These are phyloP conservation scores for Zarea fungicola DNA, from an alignment of 2,329 filamentous ascomycete genomes.

Conservation along the genomic window DNA sequence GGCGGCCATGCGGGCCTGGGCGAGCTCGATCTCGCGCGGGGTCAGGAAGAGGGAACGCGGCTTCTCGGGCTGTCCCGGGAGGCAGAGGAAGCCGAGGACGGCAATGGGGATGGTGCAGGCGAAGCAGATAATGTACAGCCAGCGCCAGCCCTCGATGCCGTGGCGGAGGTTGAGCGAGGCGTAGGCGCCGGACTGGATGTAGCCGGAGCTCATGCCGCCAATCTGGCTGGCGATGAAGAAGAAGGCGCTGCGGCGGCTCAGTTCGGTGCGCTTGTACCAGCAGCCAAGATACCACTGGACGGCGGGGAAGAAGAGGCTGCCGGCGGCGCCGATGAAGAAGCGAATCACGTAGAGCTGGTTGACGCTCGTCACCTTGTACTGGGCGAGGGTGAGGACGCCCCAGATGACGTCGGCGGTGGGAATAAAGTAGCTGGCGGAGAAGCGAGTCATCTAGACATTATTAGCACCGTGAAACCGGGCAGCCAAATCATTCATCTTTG, in stretches of 20 bases:
- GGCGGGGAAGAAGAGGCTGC: slow-evolving; percentile 28
- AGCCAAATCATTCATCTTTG: too few relatives aligned
- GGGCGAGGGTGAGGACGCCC: slow-evolving; percentile 20
- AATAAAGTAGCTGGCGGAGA: slow-evolving; percentile 20
- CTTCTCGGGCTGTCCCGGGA: slow-evolving; percentile 27
- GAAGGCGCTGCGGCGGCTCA: slow-evolving; percentile 32
- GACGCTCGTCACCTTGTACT: slow-evolving; percentile 24
- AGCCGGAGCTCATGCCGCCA: slow-evolving; percentile 39
- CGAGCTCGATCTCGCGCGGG: slow-evolving; percentile 22
- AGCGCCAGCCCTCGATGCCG: slow-evolving; percentile 38
- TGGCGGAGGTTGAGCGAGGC: slow-evolving; percentile 30
- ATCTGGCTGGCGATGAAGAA: slow-evolving; percentile 38
- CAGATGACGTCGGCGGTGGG: slow-evolving; percentile 28
- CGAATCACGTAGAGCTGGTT: slow-evolving; percentile 31
- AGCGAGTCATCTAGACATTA: slow-evolving; percentile 23
- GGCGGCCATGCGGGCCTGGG: slow-evolving; percentile 25
- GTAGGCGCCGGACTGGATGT: slow-evolving; percentile 36
- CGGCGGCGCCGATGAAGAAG: slow-evolving; percentile 36
- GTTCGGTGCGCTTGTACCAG: slow-evolving; percentile 38
- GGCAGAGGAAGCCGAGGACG: slow-evolving; percentile 25
- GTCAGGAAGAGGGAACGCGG: slow-evolving; percentile 24
- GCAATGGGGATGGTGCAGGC: slow-evolving; percentile 27
- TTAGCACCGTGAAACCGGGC: too few relatives aligned
- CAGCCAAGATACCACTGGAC: slow-evolving; percentile 32
- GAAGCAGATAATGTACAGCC: slow-evolving; percentile 42